Evolutionary conservation across 1,139 yeast genomes (phyloP), one percentile per base, ranked within the genome.

Genomic region (Diutina pseudorugosa): DNA sequence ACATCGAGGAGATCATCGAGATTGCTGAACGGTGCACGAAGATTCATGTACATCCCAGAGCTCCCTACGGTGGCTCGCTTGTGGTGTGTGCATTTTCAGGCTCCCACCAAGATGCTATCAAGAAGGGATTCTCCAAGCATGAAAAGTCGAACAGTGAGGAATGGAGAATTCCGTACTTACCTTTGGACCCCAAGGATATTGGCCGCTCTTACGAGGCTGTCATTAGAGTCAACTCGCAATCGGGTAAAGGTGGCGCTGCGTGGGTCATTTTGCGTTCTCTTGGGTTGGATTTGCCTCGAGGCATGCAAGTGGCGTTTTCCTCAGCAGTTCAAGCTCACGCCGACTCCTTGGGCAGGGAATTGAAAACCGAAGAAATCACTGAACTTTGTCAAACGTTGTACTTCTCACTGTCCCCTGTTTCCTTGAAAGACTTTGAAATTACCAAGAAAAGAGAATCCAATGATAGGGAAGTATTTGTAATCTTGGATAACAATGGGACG

Each of bases 191-290:
- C 60, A 79, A 84, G 66, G 98, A 93, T 68, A 85, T 93, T 61
- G 98, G 98, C 55, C 83, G 98, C 71, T 91, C 88, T 54, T 93
- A 93, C 70, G 98, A 93, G 72, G 98, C 98, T 49, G 95, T 93
- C 58, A 93, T 93, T 64, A 82, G 98, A 69, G 98, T 93, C 69
- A 93, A 93, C 74, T 90, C 97, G 11, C 98, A 93, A 74, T 85
- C 95, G 27, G 98, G 98, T 64, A 93, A 93, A 72, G 98, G 98
- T 65, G 98, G 98, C 65, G 95, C 98, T 30, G 95, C 98, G 33
- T 93, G 98, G 97, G 86, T 93, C 59, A 85, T 93, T 63, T 78
- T 90, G 62, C 82, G 95, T 64, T 80, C 86, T 57, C 76, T 93
- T 65, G 97, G 91, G 59, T 78, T 93, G 57, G 98, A 93, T 63